Base-by-base conservation (phyloP, 352 stramenopile genomes). In the Phytophthora foliorum region DNA sequence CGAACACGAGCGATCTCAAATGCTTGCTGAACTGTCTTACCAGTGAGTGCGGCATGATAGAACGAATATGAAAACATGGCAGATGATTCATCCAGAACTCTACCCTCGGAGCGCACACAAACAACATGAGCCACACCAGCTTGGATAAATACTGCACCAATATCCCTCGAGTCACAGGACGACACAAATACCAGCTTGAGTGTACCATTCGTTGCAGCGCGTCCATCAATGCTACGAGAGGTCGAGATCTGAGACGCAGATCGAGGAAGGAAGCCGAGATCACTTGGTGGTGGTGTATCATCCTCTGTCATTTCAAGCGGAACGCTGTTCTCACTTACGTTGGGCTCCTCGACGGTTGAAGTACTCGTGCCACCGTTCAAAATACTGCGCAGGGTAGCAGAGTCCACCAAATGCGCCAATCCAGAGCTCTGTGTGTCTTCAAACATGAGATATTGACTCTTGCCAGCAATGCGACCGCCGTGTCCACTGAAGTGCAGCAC, bases 171-270 rank as follows among this genome's bases (percentile, higher is more conserved):
- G 52, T 94, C 81, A 60, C 87, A 94, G 1, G 84, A 93, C 25
- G 87, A 94, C 36, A 94, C 87, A 61, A 94, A 92, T 6, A 94
- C 84, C 21, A 94, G 70, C 64, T 93, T 94, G 34, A 94, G 72
- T 6, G 80, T 89, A 11, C 77, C 71, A 22, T 69, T 70, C 9
- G 53, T 46, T 2, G 61, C 34, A 21, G 57, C 52, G 16, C 79
- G 72, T n/a, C 76, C 58, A 49, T 69, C 65, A 25, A 52, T 56
- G 27, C 63, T 77, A n/a, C 68, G 67, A 27, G 61, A 82, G 3
- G 67, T 77, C 22, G 65, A 76, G 5, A 44, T 27, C 14, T 58
- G 57, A 36, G 61, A 72, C 10, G 29, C 16, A 39, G 55, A 63
- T 14, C 57, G 63, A 21, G 39, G 19, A n/a, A 42, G 51, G 4